phyloP scores from a whole-genome alignment of 2,329 filamentous ascomycete species.

The Aspergillus ibericus region DNA sequence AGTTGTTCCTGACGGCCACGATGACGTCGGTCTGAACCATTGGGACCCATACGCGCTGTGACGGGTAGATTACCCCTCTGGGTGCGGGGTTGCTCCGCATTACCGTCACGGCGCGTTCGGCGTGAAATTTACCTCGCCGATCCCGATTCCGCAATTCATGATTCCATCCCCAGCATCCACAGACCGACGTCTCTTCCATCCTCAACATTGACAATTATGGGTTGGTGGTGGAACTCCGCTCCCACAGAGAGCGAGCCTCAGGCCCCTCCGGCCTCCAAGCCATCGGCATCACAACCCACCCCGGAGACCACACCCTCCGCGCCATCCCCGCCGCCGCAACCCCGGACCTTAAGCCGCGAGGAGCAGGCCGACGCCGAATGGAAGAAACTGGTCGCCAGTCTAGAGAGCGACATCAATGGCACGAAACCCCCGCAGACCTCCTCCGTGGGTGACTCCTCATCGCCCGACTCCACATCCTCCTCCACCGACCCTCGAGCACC shows the following conservation, averaged over 20 bases:
- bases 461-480: conserved; percentile 9
- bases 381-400: conserved; percentile 52
- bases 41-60: not conserved
- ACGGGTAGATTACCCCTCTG: not conserved
- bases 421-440: conserved; percentile 8
- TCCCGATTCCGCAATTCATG: not conserved
- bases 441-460: conserved; percentile 12
- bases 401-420: conserved; percentile 40
- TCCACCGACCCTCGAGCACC: conserved; percentile 16
- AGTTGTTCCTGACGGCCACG: not conserved
- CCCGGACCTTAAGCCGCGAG: conserved; percentile 38
- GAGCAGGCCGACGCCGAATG: conserved; percentile 57
- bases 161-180: not conserved
- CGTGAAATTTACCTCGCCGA: not conserved
- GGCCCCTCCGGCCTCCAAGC: conserved; percentile 14
- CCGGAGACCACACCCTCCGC: conserved; percentile 7
- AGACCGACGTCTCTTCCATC: not conserved
- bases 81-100: not conserved
- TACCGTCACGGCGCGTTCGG: conserved; percentile 2
- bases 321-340: conserved; percentile 24
- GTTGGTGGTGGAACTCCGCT: conserved; percentile 47
- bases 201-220: conserved; percentile 38
- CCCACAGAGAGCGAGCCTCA: conserved; percentile 28
- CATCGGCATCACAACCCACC: conserved; percentile 4
- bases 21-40: conserved; percentile 14